Conservation (phyloP, 257 asterid genomes). For the Paulownia fortunei region DNA sequence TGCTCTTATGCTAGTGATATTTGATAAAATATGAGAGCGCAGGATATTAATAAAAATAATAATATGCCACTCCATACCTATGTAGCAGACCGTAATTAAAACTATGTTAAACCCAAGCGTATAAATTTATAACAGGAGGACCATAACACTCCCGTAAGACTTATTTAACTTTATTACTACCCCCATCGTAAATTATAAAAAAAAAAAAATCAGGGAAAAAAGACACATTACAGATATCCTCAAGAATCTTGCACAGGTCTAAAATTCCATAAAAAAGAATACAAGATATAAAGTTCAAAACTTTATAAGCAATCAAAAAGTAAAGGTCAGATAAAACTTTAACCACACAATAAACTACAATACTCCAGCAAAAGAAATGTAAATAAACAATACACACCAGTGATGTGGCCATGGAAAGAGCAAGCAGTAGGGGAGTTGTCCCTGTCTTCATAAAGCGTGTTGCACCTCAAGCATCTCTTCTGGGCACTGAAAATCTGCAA, state of each 20-base stretch:
- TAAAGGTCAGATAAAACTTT: not conserved
- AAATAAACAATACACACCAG: conserved; percentile 40
- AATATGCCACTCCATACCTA: not conserved
- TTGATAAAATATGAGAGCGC: too few relatives aligned
- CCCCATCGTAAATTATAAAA: not conserved
- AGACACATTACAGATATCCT: not conserved
- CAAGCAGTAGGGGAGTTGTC: conserved; percentile 60
- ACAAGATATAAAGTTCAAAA: conserved; percentile 17
- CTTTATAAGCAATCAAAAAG: conserved; percentile 25
- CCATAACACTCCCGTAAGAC: not conserved
- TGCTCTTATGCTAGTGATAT: too few relatives aligned
- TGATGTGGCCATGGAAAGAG: conserved; percentile 68
- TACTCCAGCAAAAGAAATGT: not conserved
- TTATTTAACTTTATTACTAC: not conserved
- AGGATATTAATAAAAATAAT: not conserved
- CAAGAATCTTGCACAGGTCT: conserved; percentile 28
- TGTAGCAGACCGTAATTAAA: not conserved
- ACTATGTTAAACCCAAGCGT: not conserved
- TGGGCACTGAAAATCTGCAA: conserved; percentile 43
- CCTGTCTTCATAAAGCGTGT: conserved; percentile 47
- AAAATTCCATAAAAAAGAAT: conserved; percentile 7
- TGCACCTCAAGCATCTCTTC: conserved; percentile 71
- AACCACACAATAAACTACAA: not conserved
- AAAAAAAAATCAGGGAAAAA: not conserved
- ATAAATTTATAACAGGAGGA: too few relatives aligned